phyloP scores from a whole-genome alignment of 2,329 filamentous ascomycete species.

The Microdochium bolleyi region DNA sequence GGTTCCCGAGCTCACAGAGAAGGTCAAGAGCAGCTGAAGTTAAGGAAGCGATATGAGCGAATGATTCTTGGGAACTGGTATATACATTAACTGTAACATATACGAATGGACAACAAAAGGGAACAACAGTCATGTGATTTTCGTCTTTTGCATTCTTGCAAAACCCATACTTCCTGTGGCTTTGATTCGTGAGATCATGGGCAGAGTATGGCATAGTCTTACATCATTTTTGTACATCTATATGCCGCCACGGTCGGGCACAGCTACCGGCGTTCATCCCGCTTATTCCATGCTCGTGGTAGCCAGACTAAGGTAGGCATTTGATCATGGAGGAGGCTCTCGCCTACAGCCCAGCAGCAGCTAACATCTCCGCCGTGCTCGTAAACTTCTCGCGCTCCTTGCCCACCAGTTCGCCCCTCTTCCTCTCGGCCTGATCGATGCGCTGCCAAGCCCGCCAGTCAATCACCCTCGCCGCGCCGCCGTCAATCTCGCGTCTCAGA shows the following conservation, averaged over 20 bases:
- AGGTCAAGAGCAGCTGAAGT: slow-evolving; percentile 58
- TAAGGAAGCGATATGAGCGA: not conserved
- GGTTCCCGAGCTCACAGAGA: slow-evolving; percentile 92
- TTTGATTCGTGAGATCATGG: too few relatives aligned
- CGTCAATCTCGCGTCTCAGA: slow-evolving; percentile 52
- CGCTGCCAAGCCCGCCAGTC: slow-evolving; percentile 77
- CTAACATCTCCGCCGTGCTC: slow-evolving; percentile 48
- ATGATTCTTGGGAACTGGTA: slow-evolving; percentile 5
- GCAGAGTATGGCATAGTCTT: not conserved
- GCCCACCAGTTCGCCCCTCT: slow-evolving; percentile 55
- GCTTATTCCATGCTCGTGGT: too few relatives aligned
- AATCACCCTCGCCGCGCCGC: slow-evolving; percentile 52
- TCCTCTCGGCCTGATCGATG: slow-evolving; percentile 73
- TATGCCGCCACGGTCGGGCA: too few relatives aligned
- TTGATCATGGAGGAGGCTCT: too few relatives aligned
- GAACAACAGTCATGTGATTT: not conserved
- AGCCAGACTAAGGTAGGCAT: too few relatives aligned
- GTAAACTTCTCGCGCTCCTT: slow-evolving; percentile 73
- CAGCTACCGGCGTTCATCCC: too few relatives aligned
- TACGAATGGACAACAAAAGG: slow-evolving; percentile 3
- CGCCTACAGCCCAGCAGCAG: slow-evolving; percentile 30
- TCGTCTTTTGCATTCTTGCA: too few relatives aligned
- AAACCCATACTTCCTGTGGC: too few relatives aligned
- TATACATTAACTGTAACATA: slow-evolving; percentile 8
- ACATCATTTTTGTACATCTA: too few relatives aligned